A percentile compares a stretch with the other conserved stretches of the same genome.
Evolutionary conservation across 2,329 filamentous ascomycete species (phyloP).

Genomic region (Helotiales sp.): DNA sequence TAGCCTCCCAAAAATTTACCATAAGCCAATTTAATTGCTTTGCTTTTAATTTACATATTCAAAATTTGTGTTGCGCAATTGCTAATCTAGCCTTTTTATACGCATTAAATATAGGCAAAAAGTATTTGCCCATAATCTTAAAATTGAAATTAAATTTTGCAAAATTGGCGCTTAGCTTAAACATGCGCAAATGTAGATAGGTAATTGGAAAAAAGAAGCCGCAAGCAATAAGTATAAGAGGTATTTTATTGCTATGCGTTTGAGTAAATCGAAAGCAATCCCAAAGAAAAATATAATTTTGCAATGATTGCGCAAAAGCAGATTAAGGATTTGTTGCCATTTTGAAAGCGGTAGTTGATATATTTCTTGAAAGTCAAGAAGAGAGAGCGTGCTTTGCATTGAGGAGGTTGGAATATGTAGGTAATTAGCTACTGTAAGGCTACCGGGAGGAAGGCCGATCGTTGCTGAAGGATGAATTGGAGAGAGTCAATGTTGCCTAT

Average conservation of each 20-base stretch:
- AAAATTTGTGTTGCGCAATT: constrained; percentile 71
- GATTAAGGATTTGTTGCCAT: constrained; percentile 30
- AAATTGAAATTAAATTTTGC: constrained; percentile 76
- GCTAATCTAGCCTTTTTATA: constrained; percentile 83
- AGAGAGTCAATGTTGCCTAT: not conserved
- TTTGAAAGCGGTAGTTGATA: not conserved
- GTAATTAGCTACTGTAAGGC: not conserved
- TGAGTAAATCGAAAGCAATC: constrained; percentile 62
- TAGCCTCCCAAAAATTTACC: constrained; percentile 90
- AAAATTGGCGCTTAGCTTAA: constrained; percentile 72
- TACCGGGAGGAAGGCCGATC: not conserved
- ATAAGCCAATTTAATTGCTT: constrained; percentile 77
- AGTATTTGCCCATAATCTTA: constrained; percentile 84
- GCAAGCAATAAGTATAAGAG: constrained; percentile 71
- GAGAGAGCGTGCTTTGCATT: not conserved
- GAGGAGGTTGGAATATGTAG: not conserved
- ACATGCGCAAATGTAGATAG: constrained; percentile 83
- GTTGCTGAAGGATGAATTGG: not conserved
- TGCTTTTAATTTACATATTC: constrained; percentile 88
- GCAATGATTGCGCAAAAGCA: constrained; percentile 28
- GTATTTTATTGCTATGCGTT: constrained; percentile 60
- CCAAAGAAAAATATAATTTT: constrained; percentile 62
- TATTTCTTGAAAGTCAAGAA: not conserved
- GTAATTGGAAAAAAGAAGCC: constrained; percentile 75
- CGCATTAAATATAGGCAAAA: constrained; percentile 66